Evolutionary conservation across 192 early-diverging fungal species (phyloP).

Genomic region (Phycomyces blakesleeanus): DNA sequence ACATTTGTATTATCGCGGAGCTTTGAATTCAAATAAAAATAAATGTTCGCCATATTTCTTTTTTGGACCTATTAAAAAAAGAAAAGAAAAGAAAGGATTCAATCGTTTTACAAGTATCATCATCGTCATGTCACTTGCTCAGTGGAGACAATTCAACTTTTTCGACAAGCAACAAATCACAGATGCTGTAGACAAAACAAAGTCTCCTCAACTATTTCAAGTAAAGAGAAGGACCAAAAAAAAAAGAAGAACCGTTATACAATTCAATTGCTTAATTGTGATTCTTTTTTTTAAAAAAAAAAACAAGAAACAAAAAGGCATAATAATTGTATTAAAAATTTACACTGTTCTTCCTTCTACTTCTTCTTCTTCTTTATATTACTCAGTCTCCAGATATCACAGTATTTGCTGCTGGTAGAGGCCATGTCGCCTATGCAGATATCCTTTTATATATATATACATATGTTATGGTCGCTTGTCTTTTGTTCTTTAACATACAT

Average conservation of each 20-base stretch:
- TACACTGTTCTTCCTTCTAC: background rate
- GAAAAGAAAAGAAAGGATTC: too few species aligned
- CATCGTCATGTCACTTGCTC: slow-evolving; percentile 31
- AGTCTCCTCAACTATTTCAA: slow-evolving; percentile 56
- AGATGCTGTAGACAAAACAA: slow-evolving; percentile 51
- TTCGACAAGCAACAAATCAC: slow-evolving; percentile 64
- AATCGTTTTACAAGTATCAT: background rate
- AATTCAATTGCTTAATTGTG: too few species aligned
- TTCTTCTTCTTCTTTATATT: slow-evolving; percentile 3
- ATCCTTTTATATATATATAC: slow-evolving; percentile 6
- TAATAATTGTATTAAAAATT: background rate
- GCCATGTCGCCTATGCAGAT: slow-evolving; percentile 11
- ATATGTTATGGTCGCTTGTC: too few species aligned
- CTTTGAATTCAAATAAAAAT: too few species aligned
- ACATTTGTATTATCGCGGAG: too few species aligned
- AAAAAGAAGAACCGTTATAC: too few species aligned
- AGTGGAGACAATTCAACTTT: slow-evolving; percentile 73
- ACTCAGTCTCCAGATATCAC: slow-evolving; percentile 12
- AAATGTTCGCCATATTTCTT: too few species aligned
- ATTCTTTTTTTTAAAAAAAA: too few species aligned
- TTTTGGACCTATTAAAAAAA: too few species aligned
- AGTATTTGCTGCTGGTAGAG: slow-evolving; percentile 14
- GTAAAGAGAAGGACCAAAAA: slow-evolving; percentile 25
- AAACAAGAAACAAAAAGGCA: background rate
- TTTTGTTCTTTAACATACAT: too few species aligned